These are phyloP conservation scores for Pezicula radicicola DNA, from an alignment of 2,329 filamentous ascomycete genomes.

Conservation along the genomic window DNA sequence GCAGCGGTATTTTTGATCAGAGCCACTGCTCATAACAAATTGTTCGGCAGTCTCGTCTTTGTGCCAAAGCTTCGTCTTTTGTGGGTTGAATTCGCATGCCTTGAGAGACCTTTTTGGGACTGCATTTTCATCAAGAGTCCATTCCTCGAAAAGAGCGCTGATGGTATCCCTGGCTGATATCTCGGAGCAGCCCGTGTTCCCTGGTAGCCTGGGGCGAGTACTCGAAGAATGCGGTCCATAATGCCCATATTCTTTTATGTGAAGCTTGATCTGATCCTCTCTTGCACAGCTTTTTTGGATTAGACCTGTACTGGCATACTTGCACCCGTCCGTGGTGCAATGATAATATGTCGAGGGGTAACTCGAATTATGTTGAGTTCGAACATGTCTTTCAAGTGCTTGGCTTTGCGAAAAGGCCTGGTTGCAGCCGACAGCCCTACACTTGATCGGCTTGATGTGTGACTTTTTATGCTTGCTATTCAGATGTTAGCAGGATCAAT, in stretches of 20 bases:
- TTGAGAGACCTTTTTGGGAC: neutral
- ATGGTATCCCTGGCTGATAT: neutral
- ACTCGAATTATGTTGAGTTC: slow-evolving; percentile 2
- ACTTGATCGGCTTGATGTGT: slow-evolving; percentile 2
- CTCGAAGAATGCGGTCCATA: slow-evolving; percentile 10
- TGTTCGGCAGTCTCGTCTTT: slow-evolving; percentile 2
- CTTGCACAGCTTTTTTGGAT: slow-evolving; percentile 3
- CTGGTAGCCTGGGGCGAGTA: slow-evolving; percentile 1
- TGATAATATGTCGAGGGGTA: slow-evolving; percentile 7
- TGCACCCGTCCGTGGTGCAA: slow-evolving; percentile 10
- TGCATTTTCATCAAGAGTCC: neutral
- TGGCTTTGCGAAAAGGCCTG: slow-evolving; percentile 6
- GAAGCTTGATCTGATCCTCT: slow-evolving; percentile 11
- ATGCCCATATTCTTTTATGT: slow-evolving; percentile 12
- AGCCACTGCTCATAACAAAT: too few species aligned
- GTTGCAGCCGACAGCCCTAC: slow-evolving; percentile 3
- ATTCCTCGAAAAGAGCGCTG: slow-evolving; percentile 6
- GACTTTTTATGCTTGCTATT: slow-evolving; percentile 8
- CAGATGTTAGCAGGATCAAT: neutral
- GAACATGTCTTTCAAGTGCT: slow-evolving; percentile 5
- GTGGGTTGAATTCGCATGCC: slow-evolving; percentile 2
- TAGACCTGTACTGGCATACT: slow-evolving; percentile 8
- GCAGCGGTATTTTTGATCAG: too few species aligned
- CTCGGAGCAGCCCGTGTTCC: too few species aligned
- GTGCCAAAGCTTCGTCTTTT: slow-evolving; percentile 5